phyloP scores from a whole-genome alignment of 106 monocot genomes.

The Ottelia alismoides region DNA sequence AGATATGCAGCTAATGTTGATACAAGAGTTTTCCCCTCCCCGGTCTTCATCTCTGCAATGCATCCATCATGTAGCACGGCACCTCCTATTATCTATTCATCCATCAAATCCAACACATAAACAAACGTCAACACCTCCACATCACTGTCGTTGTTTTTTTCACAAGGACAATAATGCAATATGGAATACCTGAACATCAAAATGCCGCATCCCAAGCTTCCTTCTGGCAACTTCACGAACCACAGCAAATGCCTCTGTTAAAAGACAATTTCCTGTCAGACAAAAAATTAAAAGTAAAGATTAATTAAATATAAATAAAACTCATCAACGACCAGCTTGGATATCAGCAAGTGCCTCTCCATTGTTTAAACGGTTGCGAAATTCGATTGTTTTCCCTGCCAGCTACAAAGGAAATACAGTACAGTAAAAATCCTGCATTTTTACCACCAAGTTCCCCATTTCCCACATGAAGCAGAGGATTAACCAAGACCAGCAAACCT shows the following conservation, averaged over 20 bases:
- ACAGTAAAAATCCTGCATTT: background rate
- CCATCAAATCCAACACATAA: too few relatives aligned
- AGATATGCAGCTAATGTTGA: slow-evolving; percentile 96
- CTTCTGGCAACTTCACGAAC: slow-evolving; percentile 90
- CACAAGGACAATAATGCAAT: too few relatives aligned
- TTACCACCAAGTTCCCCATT: background rate
- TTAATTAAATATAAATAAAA: background rate
- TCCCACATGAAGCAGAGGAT: background rate
- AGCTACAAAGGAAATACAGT: slow-evolving; percentile 17
- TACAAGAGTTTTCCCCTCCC: slow-evolving; percentile 97
- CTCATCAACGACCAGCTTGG: slow-evolving; percentile 91
- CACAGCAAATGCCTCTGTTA: slow-evolving; percentile 90
- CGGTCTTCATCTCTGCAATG: slow-evolving; percentile 99
- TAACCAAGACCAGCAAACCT: slow-evolving; percentile 23
- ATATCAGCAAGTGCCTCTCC: slow-evolving; percentile 87
- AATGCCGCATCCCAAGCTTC: slow-evolving; percentile 93
- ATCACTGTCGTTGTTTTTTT: too few relatives aligned
- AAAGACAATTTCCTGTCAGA: background rate
- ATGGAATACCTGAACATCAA: slow-evolving; percentile 97
- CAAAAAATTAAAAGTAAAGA: background rate
- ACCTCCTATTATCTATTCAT: slow-evolving; percentile 78
- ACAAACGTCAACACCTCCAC: too few relatives aligned
- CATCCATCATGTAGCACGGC: slow-evolving; percentile 99
- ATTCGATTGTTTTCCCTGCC: slow-evolving; percentile 60
- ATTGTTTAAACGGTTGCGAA: slow-evolving; percentile 42